Conservation (phyloP, 2,329 filamentous ascomycete species). For the Paecilomyces fulvus region DNA sequence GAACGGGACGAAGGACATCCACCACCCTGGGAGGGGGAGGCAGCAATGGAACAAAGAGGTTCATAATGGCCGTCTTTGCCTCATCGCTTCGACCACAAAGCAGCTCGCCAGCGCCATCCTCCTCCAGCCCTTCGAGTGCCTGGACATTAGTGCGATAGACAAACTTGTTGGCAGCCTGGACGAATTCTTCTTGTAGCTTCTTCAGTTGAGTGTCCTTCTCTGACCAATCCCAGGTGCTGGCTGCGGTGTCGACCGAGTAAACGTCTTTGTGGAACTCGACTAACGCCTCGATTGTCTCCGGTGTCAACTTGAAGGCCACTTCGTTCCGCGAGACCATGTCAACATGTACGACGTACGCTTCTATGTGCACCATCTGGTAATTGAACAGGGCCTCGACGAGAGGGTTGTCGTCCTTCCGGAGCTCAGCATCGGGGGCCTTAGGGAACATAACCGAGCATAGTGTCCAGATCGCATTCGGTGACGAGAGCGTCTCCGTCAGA, state of each 20-base stretch:
- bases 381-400: slow-evolving; percentile 83
- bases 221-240: slow-evolving; percentile 86
- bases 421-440: slow-evolving; percentile 77
- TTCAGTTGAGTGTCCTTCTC: slow-evolving; percentile 95
- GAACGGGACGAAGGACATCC: slow-evolving; percentile 78
- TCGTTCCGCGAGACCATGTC: slow-evolving; percentile 98
- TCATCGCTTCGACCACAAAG: slow-evolving; percentile 86
- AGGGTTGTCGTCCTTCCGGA: slow-evolving; percentile 72
- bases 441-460: slow-evolving; percentile 86
- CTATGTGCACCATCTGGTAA: slow-evolving; percentile 85
- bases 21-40: slow-evolving; percentile 81
- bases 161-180: slow-evolving; percentile 95
- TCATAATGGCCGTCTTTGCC: slow-evolving; percentile 78
- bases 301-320: slow-evolving; percentile 94
- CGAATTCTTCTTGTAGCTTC: slow-evolving; percentile 93
- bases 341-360: slow-evolving; percentile 97
- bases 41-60: slow-evolving; percentile 75
- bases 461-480: slow-evolving; percentile 85
- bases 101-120: slow-evolving; percentile 90
- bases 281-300: slow-evolving; percentile 85
- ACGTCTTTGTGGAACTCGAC: slow-evolving; percentile 96
- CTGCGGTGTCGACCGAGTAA: slow-evolving; percentile 82
- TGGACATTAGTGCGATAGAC: slow-evolving; percentile 84
- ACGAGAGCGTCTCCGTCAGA: slow-evolving; percentile 88
- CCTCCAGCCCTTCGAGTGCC: slow-evolving; percentile 89